Evolutionary conservation across 2,329 filamentous ascomycete species (phyloP), one percentile per base, ranked within the genome.

Genomic region (Exophiala xenobiotica): DNA sequence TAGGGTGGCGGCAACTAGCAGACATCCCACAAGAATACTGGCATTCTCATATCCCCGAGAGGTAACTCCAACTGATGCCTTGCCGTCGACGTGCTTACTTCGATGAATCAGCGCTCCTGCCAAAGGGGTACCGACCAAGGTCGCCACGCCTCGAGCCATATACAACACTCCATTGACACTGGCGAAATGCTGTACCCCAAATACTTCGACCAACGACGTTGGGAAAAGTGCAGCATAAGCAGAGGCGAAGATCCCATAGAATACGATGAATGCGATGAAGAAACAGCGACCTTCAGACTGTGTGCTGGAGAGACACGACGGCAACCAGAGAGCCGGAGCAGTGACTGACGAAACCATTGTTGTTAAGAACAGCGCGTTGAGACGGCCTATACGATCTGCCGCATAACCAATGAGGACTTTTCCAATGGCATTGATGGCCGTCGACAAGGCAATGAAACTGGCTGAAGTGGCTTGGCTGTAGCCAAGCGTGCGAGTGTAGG

Each of bases 201-300:
- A 31, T 3, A 31, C 11, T n/a, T 31, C 27, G 11, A 31, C 11
- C 27, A 70, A 47, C n/a, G 64, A 63, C 1, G 70, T 63, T 1
- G 70, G 68, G 38, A 71, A 71, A 1, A 71, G 58, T 12, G 66
- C 64, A 22, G 70, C 65, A 51, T 71, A 71, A 2, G 69, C 68
- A 18, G 64, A 62, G 5, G 68, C 68, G 39, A 68, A 68, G 5
- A 63, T 49, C n/a, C 69, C 67, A 26, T 70, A 71, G 2, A 65
- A 38, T 0, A 64, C 61, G 1, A 62, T 52, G 11, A 66, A 46
- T 0, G 64, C 61, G 6, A 61, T 63, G 6, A 65, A 42, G 6
- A 63, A 39, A 1, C 12, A 22, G 12, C 19, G 22, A n/a, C 9
- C 39, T 14, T 31, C 19, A 19, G 50, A 60, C 64, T 2, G 60